These are phyloP conservation scores for Backusella morwellensis DNA, from an alignment of 192 early-diverging fungal species.

Conservation along the genomic window DNA sequence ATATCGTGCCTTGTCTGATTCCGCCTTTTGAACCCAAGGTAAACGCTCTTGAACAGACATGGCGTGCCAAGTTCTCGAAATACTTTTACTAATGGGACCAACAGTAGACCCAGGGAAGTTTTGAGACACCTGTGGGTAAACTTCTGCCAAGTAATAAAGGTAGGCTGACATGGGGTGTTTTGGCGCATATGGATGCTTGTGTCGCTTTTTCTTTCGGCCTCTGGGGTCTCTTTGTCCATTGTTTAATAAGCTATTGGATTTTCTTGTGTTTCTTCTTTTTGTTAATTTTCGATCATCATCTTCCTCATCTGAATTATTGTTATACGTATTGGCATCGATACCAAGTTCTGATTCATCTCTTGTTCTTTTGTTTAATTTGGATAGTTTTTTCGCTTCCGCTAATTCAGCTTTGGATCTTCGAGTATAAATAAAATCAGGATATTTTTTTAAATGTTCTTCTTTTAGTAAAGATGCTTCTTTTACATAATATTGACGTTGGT, in stretches of 20 bases:
- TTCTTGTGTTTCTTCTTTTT: neutral
- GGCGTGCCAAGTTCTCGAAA: conserved; percentile 65
- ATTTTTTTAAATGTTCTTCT: conserved; percentile 44
- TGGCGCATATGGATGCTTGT: conserved; percentile 72
- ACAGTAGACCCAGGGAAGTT: conserved; percentile 67
- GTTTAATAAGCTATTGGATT: neutral
- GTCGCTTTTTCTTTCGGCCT: conserved; percentile 60
- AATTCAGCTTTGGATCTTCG: conserved; percentile 60
- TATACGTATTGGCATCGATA: neutral
- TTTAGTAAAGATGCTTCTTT: conserved; percentile 46
- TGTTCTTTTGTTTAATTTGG: conserved; percentile 12
- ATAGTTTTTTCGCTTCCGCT: conserved; percentile 42
- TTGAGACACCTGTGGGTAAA: conserved; percentile 60
- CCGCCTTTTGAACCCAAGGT: conserved; percentile 54
- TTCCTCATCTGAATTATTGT: neutral
- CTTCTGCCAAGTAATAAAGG: conserved; percentile 70
- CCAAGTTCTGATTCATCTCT: neutral
- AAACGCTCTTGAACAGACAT: conserved; percentile 50
- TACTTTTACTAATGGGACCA: conserved; percentile 73
- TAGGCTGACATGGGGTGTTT: conserved; percentile 89
- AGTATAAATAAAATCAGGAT: conserved; percentile 58
- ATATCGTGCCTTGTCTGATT: conserved; percentile 65
- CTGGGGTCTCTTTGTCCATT: conserved; percentile 33
- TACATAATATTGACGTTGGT: conserved; percentile 42
- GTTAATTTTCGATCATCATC: neutral